Evolutionary conservation across 176 grass and related monocot genomes (phyloP).

Genomic region (Oryza punctata): DNA sequence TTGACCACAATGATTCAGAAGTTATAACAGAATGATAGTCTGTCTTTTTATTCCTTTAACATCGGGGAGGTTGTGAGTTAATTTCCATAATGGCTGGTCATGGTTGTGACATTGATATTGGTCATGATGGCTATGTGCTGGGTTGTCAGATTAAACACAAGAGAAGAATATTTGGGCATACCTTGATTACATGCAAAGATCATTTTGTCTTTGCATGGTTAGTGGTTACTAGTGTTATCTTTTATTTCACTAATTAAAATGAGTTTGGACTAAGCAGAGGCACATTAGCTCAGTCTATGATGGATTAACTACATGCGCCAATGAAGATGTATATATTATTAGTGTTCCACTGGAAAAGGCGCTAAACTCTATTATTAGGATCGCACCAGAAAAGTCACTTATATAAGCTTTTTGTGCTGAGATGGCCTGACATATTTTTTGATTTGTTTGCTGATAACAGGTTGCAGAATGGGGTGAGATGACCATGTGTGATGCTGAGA

Average conservation of each 20-base stretch:
- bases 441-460: slow-evolving; percentile 50
- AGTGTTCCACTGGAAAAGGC: background rate
- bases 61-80: background rate
- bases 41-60: background rate
- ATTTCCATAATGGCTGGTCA: slow-evolving; percentile 3
- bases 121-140: background rate
- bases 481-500: slow-evolving; percentile 97
- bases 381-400: background rate
- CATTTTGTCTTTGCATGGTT: background rate
- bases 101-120: background rate
- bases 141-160: background rate
- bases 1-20: background rate
- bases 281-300: background rate
- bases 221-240: background rate
- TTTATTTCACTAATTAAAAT: background rate
- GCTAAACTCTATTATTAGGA: background rate
- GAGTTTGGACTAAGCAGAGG: background rate
- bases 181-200: background rate
- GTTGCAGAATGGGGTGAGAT: slow-evolving; percentile 90
- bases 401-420: slow-evolving; percentile 14
- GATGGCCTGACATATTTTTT: slow-evolving; percentile 24
- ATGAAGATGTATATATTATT: background rate
- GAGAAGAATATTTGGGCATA: background rate
- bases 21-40: background rate
- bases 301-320: background rate